These are phyloP conservation scores for Endotrypanum monterogeii DNA, from an alignment of 208 protist species.

Conservation along the genomic window DNA sequence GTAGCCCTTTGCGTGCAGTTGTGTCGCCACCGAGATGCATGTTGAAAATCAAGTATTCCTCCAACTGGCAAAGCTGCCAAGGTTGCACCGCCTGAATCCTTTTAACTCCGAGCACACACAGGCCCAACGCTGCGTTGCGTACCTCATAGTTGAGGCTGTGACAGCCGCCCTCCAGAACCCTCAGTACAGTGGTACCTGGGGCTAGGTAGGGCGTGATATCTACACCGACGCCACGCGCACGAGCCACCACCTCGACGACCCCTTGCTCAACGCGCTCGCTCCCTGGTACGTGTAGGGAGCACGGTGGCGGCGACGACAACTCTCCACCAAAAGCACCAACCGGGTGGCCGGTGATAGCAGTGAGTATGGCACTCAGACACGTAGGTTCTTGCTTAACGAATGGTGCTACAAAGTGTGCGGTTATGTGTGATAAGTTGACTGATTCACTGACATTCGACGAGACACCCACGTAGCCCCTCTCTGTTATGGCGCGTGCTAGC, in stretches of 20 bases:
- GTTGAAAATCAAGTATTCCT: slow-evolving; percentile 77
- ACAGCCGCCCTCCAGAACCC: slow-evolving; percentile 41
- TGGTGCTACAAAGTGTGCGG: slow-evolving; percentile 79
- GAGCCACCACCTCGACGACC: slow-evolving; percentile 75
- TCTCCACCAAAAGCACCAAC: not conserved
- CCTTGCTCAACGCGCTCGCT: slow-evolving; percentile 52
- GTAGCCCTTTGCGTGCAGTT: slow-evolving; percentile 61
- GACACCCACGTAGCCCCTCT: slow-evolving; percentile 46
- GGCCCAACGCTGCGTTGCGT: slow-evolving; percentile 58
- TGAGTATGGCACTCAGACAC: slow-evolving; percentile 31
- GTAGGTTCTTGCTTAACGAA: slow-evolving; percentile 50
- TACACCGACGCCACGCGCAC: slow-evolving; percentile 56
- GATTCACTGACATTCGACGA: slow-evolving; percentile 49
- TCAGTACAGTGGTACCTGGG: slow-evolving; percentile 36
- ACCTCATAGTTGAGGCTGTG: slow-evolving; percentile 66
- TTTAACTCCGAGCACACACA: slow-evolving; percentile 65
- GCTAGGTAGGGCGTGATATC: slow-evolving; percentile 60
- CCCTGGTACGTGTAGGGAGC: slow-evolving; percentile 9
- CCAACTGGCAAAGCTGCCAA: slow-evolving; percentile 75
- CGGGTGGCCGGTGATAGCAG: slow-evolving; percentile 8
- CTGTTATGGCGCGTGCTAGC: slow-evolving; percentile 53
- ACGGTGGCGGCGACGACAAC: not conserved
- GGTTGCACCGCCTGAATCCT: slow-evolving; percentile 57
- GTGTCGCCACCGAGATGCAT: slow-evolving; percentile 85
- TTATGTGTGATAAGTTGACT: slow-evolving; percentile 65